Evolutionary conservation across 495 filamentous ascomycete species (phyloP), one percentile per base, ranked within the genome.

Genomic region (Physcia stellaris): DNA sequence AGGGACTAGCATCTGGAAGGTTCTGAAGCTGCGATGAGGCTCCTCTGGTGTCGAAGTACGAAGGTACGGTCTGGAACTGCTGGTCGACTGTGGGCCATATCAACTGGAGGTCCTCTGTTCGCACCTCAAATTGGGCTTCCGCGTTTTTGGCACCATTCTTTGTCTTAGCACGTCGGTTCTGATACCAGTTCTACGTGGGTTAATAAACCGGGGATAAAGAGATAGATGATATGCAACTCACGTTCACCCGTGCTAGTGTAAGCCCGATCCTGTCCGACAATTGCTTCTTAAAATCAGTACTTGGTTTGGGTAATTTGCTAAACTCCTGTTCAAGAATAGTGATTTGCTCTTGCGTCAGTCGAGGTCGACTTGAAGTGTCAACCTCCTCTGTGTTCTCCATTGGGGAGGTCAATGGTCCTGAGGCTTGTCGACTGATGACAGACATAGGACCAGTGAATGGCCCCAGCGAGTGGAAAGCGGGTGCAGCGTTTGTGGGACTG

Each of bases 111-210:
- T 45, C 43, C 58, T 51, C 35, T 56, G 53, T 37, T 58, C n/a
- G 38, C 42, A n/a, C n/a, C n/a, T n/a, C n/a, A 42, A 20, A 37
- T 45, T 47, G 24, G 31, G 45, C 37, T 34, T 47, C 35, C 36
- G 40, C 52, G 77, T 72, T 52, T 80, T 76, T 53, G 77, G 72
- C 51, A 66, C 77, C 51, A 47, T 83, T 76, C 62, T 86, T 86
- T 22, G 80, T 80, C 53, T 86, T 85, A 39, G 81, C 82, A 27
- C 84, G 77, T 36, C 84, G 70, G 54, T 90, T 92, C 55, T 92
- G 84, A 57, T 88, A 93, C 85, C 85, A 90, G 49, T 88, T 88
- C 85, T 90, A 40, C 24, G 35, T 6, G n/a, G 15, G 4, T 6
- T 12, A 35, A 23, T 35, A 47, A 32, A 28, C 30, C 29, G 20